Evolutionary conservation across 495 filamentous ascomycete species (phyloP), one percentile per base, ranked within the genome.

Genomic region (Neurospora terricola): DNA sequence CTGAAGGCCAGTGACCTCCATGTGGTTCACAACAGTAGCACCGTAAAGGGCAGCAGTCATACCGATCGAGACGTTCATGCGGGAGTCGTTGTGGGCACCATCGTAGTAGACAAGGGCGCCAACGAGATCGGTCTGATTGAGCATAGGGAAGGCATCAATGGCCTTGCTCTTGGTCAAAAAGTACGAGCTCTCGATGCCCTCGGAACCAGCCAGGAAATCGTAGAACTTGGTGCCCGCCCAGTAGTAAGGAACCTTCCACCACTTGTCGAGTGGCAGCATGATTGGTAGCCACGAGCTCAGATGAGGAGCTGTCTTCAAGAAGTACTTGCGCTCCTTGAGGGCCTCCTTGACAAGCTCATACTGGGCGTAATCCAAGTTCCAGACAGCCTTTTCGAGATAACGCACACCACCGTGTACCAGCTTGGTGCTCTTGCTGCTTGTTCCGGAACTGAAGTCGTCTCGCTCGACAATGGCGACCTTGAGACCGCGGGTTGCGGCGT

Each of bases 191-290:
- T 99, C 96, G 76, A 99, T 96, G 72, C 95, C 97, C 83, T 99
- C 96, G 48, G 93, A 92, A 18, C 96, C 96, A 77, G 96, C 96
- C 72, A 98, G 86, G 76, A 96, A 89, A 84, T 98, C 96, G 83
- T 99, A 99, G 71, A 89, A 88, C 82, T 99, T 99, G 68, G 95
- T 97, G 71, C 96, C 96, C 7, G 88, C 91, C 94, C 95, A 98
- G 84, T 96, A 99, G 82, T 98, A 99, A 12, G 96, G 96, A 37
- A 91, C 92, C 82, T 98, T 94, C 93, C 94, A 98, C 96, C 94
- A 98, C 76, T 93, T 92, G 80, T 97, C 90, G 59, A 98, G 85
- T 1, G 96, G 96, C 73, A 99, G 88, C 96, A 99, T 99, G 75
- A 99, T 99, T 21, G 96, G 96, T 43, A 99, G 86, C 93, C 94